Evolutionary conservation across 169 alveolate species (phyloP), one percentile per base, ranked within the genome.

Genomic region (Eimeria sp.): DNA sequence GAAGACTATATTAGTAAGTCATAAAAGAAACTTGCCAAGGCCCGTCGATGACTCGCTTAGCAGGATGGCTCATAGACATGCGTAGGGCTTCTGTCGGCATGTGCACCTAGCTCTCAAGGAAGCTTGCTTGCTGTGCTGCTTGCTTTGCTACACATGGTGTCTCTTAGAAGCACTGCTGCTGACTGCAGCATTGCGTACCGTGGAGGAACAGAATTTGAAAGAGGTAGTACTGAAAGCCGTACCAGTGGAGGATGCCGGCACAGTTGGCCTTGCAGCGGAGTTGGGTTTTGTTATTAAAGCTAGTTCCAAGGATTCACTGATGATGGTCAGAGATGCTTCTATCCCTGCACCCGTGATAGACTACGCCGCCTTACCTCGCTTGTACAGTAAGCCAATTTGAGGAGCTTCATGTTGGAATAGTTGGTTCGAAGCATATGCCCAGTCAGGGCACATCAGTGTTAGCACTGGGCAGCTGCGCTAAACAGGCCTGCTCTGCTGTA

Each of bases 201-300:
- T 49, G 40, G 54, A 34, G 3, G 6, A n/a, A 27, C 34, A 0
- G 54, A 45, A 30, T 1, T 11, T 83, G 22, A 43, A 27, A 25
- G 18, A 49, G 57, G 75, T 83, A 16, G 75, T 83, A 13, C 73
- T 83, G 75, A 47, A 47, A 20, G 54, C 27, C 18, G 75, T 83
- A 22, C 91, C 75, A 20, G 27, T 83, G 34, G 47, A 25, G 2
- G 91, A 83, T 20, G 54, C 34, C 34, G 91, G 75, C 91, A 54
- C 57, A 13, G 91, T 83, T 25, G 61, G 73, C 25, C 57, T 83
- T 40, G 91, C 91, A 49, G 30, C 73, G 1, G 91, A 83, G 91
- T 57, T 83, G 91, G 91, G 91, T 11, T 83, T 83, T 13, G 27
- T 6, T 11, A 27, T 83, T 22, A 83, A 51, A 34, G 73, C 70